Base-by-base conservation (phyloP, 2,329 filamentous ascomycete genomes). In the Parastagonospora avenae region DNA sequence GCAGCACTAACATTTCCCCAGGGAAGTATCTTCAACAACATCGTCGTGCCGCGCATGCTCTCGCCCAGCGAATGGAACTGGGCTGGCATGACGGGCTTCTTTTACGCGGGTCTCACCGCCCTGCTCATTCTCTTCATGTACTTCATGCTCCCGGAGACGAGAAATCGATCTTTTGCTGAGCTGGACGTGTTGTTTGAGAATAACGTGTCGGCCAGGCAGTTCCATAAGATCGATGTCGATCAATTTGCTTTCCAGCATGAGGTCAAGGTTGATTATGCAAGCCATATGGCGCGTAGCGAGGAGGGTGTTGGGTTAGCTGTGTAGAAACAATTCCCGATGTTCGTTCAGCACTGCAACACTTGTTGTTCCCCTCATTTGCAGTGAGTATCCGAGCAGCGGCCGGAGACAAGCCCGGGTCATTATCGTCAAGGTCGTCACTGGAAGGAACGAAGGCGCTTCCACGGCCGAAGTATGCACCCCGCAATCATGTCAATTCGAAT, bases 181-280 rank as follows among this genome's bases (percentile, higher is more conserved):
- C 55, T 76, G 15, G 73, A 76, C 48, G 57, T 74, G 12, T 63
- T 76, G 60, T 76, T 76, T 49, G 63, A 68, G 42, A 61, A 66
- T 37, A 59, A 50, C 28, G 42, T 55, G 1, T 36, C 53, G 1
- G 56, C 56, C 7, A 55, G 53, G 43, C 56, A 42, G 37, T 59
- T 56, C 33, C 19, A 44, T 5, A 38, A 44, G 15, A 55, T 47
- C 2, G 37, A 50, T 31, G 49, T 55, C 14, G 52, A 58, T 27
- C 46, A 38, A 10, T 55, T 56, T 33, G 50, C 50, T 8, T 44
- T 50, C n/a, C 33, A 51, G 32, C 53, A 43, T 31, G 47, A 40
- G 15, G 50, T 50, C 42, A 46, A 30, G 30, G 16, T 50, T 2
- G 38, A 48, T 28, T 31, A 32, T 14, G 29, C 12, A 5, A 56